Conservation (phyloP, 495 filamentous ascomycete species). For the Rostrohypoxylon terebratum region DNA sequence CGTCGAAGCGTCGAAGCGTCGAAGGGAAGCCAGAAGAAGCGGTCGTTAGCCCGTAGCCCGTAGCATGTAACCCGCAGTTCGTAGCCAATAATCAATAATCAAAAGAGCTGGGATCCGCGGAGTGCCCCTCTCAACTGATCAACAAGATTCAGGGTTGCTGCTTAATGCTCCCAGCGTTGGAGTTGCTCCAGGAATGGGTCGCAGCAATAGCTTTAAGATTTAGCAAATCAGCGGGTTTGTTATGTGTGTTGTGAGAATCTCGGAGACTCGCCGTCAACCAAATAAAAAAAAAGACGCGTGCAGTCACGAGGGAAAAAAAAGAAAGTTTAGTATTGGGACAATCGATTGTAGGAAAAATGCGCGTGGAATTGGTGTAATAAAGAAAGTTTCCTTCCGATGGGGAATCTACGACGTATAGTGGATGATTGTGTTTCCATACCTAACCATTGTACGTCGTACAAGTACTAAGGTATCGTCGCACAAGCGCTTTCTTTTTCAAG, state of each 20-base stretch:
- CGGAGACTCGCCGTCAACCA: constrained; percentile 5
- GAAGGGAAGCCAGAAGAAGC: constrained; percentile 17
- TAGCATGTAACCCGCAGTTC: constrained; percentile 16
- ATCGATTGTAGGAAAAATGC: constrained; percentile 5
- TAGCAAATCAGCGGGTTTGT: constrained; percentile 21
- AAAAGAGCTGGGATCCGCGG: constrained; percentile 26
- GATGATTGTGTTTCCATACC: no score
- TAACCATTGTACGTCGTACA: no score
- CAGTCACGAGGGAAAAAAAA: constrained; percentile 8
- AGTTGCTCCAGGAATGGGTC: constrained; percentile 32
- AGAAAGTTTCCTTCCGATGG: constrained; percentile 3
- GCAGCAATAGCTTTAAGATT: constrained; percentile 24
- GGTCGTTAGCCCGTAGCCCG: constrained; percentile 16
- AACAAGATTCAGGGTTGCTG: constrained; percentile 44
- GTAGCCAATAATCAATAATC: constrained; percentile 18
- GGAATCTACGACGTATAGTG: neutral
- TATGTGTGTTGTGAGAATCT: constrained; percentile 12
- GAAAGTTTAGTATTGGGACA: constrained; percentile 2
- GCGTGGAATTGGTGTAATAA: constrained; percentile 12
- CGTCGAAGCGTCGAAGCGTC: no score
- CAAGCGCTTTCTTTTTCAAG: constrained; percentile 21
- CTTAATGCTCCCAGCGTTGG: constrained; percentile 22
- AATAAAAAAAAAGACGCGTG: constrained; percentile 1
- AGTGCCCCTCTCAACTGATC: constrained; percentile 43
- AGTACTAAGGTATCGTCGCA: constrained; percentile 6